Base-by-base conservation (phyloP, 345 rosid species). In the Eucalyptus microcorys region DNA sequence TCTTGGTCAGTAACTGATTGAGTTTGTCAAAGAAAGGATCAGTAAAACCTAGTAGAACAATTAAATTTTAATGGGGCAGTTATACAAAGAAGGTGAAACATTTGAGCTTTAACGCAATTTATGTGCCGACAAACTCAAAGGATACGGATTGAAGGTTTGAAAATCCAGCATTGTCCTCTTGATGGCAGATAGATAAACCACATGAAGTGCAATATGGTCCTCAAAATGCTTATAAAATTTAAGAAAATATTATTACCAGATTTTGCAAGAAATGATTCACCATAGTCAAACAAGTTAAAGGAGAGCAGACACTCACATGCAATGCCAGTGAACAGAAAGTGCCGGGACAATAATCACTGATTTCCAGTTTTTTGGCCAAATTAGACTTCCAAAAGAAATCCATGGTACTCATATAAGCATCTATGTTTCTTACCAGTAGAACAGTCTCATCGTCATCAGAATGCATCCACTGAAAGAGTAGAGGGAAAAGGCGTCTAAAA, bases 391-490 rank as follows among this genome's bases (percentile, higher is more conserved):
- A 86, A 34, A 86, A 86, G 45, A 86, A 86, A 17, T 52, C 64
- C 22, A n/a, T 16, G 1, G 42, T 42, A 32, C 40, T 37, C 26
- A 34, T 86, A 66, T 47, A 68, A 7, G 61, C 48, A 57, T 50
- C 84, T 30, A n/a, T 48, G 17, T 84, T 48, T 59, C 92, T 87
- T 92, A 96, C 99, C 96, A 97, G 93, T 61, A 94, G 79, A 91
- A 96, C 95, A 57, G 97, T 97, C 93, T 96, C 96, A 47, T 94
- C 93, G 43, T 96, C 97, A 88, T 96, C 98, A 85, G 94, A 96
- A 92, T 96, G 99, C 93, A 97, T 94, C 98, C 99, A 97, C 61
- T 90, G 91, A 87, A 96, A 96, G 92, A 97, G 90, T 71, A 96
- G 99, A 34, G 96, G 97, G 86, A 96, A 96, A 83, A 96, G 90